These are phyloP conservation scores for Collybia sp. DNA, from an alignment of 768 basidiomycete genomes.

Conservation along the genomic window DNA sequence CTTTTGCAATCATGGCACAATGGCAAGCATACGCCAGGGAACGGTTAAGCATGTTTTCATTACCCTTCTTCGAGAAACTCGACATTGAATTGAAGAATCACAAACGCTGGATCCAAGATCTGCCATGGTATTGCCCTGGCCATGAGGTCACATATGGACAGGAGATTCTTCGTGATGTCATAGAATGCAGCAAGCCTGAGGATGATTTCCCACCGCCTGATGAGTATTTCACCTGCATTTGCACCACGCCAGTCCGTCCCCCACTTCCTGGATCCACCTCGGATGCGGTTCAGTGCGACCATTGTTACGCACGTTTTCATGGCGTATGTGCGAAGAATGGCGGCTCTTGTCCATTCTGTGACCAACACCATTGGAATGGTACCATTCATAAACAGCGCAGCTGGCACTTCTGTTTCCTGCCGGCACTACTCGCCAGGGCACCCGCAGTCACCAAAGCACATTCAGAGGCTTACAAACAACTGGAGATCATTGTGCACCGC, in stretches of 20 bases:
- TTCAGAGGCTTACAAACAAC: slow-evolving; percentile 74
- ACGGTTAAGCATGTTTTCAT: slow-evolving; percentile 66
- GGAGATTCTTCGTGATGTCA: slow-evolving; percentile 66
- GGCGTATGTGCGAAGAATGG: slow-evolving; percentile 81
- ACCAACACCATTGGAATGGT: slow-evolving; percentile 90
- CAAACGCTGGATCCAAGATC: slow-evolving; percentile 63
- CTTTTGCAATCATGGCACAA: slow-evolving; percentile 69
- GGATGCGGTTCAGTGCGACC: slow-evolving; percentile 88
- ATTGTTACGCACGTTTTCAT: slow-evolving; percentile 84
- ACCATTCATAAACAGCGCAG: slow-evolving; percentile 76
- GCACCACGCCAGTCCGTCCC: slow-evolving; percentile 69
- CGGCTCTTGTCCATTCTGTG: slow-evolving; percentile 90
- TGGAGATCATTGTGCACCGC: slow-evolving; percentile 76
- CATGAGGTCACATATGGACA: slow-evolving; percentile 63
- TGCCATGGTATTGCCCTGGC: slow-evolving; percentile 77
- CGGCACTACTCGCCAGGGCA: slow-evolving; percentile 64
- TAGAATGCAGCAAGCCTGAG: slow-evolving; percentile 68
- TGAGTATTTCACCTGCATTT: slow-evolving; percentile 85
- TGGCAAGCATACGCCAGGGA: slow-evolving; percentile 73
- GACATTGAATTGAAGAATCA: slow-evolving; percentile 65
- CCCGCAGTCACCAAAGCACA: slow-evolving; percentile 77
- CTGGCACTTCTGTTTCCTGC: slow-evolving; percentile 81
- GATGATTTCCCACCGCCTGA: slow-evolving; percentile 77
- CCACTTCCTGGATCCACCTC: slow-evolving; percentile 71
- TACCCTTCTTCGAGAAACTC: slow-evolving; percentile 70